Conservation (phyloP, 2,329 filamentous ascomycete species). For the Fusarium veterinarium region DNA sequence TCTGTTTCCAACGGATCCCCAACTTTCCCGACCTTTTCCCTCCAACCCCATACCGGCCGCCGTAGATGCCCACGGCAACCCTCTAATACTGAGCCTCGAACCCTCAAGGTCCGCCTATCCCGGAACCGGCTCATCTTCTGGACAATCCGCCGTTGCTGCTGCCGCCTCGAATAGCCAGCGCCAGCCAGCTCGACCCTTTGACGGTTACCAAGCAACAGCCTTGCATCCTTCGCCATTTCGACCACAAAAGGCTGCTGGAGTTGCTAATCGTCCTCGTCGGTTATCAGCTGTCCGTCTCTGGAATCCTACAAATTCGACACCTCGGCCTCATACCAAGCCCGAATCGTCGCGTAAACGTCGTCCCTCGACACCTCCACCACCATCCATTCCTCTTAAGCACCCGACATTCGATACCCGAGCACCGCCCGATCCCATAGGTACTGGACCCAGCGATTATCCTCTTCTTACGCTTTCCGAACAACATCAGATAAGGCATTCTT, state of each 20-base stretch:
- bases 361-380: constrained; percentile 65
- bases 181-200: constrained; percentile 13
- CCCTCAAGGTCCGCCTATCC: constrained; percentile 50
- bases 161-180: constrained; percentile 37
- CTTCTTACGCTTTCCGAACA: constrained; percentile 64
- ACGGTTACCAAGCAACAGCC: constrained; percentile 29
- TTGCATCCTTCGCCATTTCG: constrained; percentile 55
- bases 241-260: constrained; percentile 49
- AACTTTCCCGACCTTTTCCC: constrained; percentile 50
- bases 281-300: constrained; percentile 65
- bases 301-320: constrained; percentile 71
- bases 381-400: constrained; percentile 61
- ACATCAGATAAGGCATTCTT: constrained; percentile 57
- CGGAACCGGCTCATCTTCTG: constrained; percentile 31
- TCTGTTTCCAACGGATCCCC: constrained; percentile 62
- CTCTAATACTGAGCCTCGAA: constrained; percentile 44
- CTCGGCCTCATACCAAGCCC: constrained; percentile 51
- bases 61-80: constrained; percentile 46
- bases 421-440: constrained; percentile 52
- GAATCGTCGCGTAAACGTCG: constrained; percentile 54
- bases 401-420: constrained; percentile 54
- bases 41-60: constrained; percentile 42
- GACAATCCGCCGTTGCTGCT: constrained; percentile 32
- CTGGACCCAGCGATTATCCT: constrained; percentile 60
- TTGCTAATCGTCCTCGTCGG: constrained; percentile 51